Conservation (phyloP, 106 monocot species). For the Vanilla planifolia region DNA sequence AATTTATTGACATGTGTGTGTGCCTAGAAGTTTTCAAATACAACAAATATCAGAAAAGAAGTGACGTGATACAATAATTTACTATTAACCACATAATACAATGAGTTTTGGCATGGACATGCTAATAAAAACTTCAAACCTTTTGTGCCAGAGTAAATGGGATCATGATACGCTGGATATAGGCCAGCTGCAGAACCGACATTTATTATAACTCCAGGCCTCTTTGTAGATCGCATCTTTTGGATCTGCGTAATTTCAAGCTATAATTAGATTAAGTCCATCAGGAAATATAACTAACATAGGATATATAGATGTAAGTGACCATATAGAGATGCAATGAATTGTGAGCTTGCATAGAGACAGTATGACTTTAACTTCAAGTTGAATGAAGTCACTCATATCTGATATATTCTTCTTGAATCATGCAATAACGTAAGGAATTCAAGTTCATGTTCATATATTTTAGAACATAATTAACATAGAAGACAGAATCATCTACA, state of each 20-base stretch:
- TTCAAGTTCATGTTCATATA: too few species aligned
- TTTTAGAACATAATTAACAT: too few species aligned
- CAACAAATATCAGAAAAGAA: neutral
- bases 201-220: conserved; percentile 79
- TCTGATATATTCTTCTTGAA: too few species aligned
- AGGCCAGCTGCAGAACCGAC: conserved; percentile 85
- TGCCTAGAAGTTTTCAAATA: neutral
- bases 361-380: too few species aligned
- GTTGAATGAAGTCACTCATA: too few species aligned
- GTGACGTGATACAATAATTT: neutral
- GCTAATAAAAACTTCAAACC: conserved; percentile 26
- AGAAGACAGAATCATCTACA: too few species aligned
- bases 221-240: conserved; percentile 53
- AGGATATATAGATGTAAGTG: neutral
- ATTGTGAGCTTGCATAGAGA: too few species aligned
- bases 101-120: too few species aligned
- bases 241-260: conserved; percentile 41
- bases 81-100: too few species aligned
- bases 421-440: too few species aligned
- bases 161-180: conserved; percentile 56
- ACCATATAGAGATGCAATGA: neutral
- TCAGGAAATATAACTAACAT: neutral
- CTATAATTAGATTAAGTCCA: neutral
- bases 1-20: too few species aligned
- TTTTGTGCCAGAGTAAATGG: conserved; percentile 82